Conservation (phyloP, 2,329 filamentous ascomycete species). For the Salinomyces thailandicus region DNA sequence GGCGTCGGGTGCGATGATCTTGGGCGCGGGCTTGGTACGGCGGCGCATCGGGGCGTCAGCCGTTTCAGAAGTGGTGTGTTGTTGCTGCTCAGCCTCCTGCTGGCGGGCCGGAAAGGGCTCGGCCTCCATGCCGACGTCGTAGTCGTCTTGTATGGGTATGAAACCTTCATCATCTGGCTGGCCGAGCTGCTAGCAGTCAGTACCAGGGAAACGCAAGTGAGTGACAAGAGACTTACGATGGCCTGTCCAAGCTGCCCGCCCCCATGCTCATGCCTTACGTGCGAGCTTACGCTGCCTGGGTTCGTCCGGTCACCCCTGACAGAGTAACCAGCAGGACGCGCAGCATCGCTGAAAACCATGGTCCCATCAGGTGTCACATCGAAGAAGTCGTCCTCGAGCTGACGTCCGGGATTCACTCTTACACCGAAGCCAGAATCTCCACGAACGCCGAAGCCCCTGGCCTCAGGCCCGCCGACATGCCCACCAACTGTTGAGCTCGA, state of each 20-base stretch:
- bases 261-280: conserved; percentile 34
- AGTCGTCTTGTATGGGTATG: conserved; percentile 19
- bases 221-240: conserved; percentile 26
- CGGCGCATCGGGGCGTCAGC: conserved; percentile 32
- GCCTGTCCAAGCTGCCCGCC: conserved; percentile 26
- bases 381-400: conserved; percentile 32
- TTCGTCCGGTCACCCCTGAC: conserved; percentile 6
- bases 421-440: conserved; percentile 30
- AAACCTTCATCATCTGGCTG: conserved; percentile 24
- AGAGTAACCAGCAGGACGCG: conserved; percentile 4
- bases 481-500: conserved; percentile 31
- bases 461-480: conserved; percentile 27
- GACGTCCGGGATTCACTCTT: conserved; percentile 37
- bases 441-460: conserved; percentile 22
- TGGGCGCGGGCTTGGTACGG: conserved; percentile 24
- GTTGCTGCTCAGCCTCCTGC: neutral
- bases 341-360: conserved; percentile 25
- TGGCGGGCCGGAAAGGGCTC: conserved; percentile 16
- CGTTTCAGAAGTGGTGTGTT: conserved; percentile 25
- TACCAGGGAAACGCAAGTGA: neutral
- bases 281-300: conserved; percentile 23
- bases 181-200: conserved; percentile 7
- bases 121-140: conserved; percentile 12
- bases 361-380: conserved; percentile 53
- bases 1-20: conserved; percentile 38